Conservation (phyloP, 352 stramenopile genomes). For the Globisporangium okanoganense region DNA sequence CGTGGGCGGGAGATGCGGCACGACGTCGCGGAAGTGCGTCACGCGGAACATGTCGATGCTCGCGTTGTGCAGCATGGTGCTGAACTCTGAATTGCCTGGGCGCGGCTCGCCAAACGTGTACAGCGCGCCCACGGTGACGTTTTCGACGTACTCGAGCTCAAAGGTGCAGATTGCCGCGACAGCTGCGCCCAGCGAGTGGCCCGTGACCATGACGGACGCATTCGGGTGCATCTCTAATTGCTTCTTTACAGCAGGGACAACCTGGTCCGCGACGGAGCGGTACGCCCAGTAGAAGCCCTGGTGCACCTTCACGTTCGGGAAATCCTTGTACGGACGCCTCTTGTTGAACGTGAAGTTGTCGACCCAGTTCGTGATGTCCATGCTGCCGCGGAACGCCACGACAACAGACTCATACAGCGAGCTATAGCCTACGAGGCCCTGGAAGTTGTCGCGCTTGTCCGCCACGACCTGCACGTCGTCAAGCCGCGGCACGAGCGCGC, state of each 20-base stretch:
- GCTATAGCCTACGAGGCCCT: constrained; percentile 76
- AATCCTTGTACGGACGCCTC: constrained; percentile 54
- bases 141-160: constrained; percentile 60
- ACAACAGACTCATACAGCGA: constrained; percentile 43
- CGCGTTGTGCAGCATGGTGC: constrained; percentile 38
- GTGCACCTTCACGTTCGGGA: constrained; percentile 62
- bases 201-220: constrained; percentile 55
- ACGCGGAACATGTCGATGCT: constrained; percentile 65
- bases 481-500: constrained; percentile 47
- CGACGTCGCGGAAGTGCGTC: constrained; percentile 74
- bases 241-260: constrained; percentile 31
- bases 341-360: constrained; percentile 85
- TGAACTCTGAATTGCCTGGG: constrained; percentile 71
- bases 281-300: constrained; percentile 83
- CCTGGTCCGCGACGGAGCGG: constrained; percentile 46
- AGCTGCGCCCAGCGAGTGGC: constrained; percentile 71
- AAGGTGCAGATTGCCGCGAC: constrained; percentile 73
- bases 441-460: constrained; percentile 74
- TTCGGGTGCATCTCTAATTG: constrained; percentile 34
- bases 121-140: constrained; percentile 45
- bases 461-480: constrained; percentile 49
- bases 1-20: constrained; percentile 71
- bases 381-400: constrained; percentile 79
- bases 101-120: constrained; percentile 81
- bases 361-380: constrained; percentile 82